phyloP scores from a whole-genome alignment of 1,139 yeast genomes.

The Diutina rugosa region DNA sequence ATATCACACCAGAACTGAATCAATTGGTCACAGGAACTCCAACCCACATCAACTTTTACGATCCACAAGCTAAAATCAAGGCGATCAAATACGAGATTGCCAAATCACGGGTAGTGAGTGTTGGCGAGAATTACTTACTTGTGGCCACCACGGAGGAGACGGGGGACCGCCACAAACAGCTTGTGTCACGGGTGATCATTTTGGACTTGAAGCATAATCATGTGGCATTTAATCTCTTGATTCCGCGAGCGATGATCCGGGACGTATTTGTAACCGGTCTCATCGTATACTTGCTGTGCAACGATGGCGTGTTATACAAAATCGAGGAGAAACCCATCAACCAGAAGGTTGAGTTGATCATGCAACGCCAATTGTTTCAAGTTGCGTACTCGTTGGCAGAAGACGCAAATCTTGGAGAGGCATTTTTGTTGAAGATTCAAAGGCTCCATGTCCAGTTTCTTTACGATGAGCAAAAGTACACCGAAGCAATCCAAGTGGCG shows the following conservation, averaged over 20 bases:
- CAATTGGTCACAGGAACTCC: conserved; percentile 42
- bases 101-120: conserved; percentile 39
- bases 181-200: conserved; percentile 40
- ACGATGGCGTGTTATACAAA: conserved; percentile 65
- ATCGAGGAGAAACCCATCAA: conserved; percentile 54
- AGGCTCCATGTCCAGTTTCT: conserved; percentile 60
- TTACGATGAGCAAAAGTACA: conserved; percentile 50
- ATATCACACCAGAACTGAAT: conserved; percentile 22
- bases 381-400: conserved; percentile 64
- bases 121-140: conserved; percentile 34
- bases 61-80: conserved; percentile 40
- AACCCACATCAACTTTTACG: conserved; percentile 41
- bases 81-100: conserved; percentile 46
- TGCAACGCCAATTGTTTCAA: conserved; percentile 58
- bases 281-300: conserved; percentile 46
- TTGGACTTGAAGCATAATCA: conserved; percentile 60
- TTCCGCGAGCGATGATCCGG: conserved; percentile 49
- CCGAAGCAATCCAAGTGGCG: conserved; percentile 61
- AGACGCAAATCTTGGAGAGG: conserved; percentile 24
- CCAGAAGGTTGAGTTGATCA: conserved; percentile 57
- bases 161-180: conserved; percentile 5
- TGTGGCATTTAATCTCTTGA: conserved; percentile 55
- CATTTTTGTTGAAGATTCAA: conserved; percentile 38
- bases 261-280: conserved; percentile 37
- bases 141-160: conserved; percentile 32